Evolutionary conservation across 108 stramenopile genomes (phyloP).

Genomic region (Skeletonema tropicum): DNA sequence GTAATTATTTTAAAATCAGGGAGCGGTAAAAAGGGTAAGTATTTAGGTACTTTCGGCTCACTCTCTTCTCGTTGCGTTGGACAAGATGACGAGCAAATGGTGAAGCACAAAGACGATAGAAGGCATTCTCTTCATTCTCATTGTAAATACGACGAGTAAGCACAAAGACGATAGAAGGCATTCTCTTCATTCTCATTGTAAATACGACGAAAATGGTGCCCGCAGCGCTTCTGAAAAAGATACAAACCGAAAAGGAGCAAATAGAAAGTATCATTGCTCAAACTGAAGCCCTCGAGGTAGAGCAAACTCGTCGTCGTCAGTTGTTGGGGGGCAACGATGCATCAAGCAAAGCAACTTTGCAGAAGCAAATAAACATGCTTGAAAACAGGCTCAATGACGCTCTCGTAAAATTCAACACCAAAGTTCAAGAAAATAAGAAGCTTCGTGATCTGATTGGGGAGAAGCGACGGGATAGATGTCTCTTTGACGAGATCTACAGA

Average conservation of each 20-base stretch:
- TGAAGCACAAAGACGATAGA: no score
- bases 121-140: no score
- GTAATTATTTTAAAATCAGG: no score
- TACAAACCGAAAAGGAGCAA: conserved; percentile 8
- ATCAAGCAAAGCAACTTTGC: background rate
- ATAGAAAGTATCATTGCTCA: conserved; percentile 13
- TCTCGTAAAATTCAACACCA: conserved; percentile 25
- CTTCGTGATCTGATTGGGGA: conserved; percentile 21
- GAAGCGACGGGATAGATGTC: conserved; percentile 14
- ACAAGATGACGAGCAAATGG: no score
- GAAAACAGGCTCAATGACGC: conserved; percentile 23
- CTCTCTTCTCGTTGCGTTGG: no score
- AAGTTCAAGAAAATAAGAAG: conserved; percentile 11
- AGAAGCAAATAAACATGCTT: conserved; percentile 2
- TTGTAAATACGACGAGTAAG: no score
- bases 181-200: no score
- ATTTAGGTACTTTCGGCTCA: no score
- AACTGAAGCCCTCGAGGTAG: background rate
- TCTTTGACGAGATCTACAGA: conserved; percentile 22
- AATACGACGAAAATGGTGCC: no score
- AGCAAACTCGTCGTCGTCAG: background rate
- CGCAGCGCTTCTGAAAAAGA: conserved; percentile 1
- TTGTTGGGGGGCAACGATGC: background rate
- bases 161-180: no score
- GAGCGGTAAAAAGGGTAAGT: no score